phyloP scores from a whole-genome alignment of 2,329 filamentous ascomycete genomes.

The Pseudogymnoascus sp. region DNA sequence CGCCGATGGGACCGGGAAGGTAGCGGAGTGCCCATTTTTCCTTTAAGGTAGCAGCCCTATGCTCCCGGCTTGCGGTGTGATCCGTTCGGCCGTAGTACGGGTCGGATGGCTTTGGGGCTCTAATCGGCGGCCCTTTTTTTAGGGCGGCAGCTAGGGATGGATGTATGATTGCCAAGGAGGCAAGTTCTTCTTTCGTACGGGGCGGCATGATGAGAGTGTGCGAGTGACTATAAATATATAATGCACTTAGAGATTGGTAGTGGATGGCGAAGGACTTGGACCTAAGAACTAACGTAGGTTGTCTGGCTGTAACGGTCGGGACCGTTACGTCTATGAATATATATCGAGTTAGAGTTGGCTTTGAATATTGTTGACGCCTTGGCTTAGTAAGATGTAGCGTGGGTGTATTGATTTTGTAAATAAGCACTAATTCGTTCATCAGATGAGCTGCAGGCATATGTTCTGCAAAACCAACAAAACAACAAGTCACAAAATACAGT shows the following conservation, averaged over 20 bases:
- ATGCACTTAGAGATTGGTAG: not conserved
- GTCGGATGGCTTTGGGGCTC: slow-evolving; percentile 9
- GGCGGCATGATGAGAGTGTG: slow-evolving; percentile 5
- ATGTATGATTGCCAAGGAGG: slow-evolving; percentile 9
- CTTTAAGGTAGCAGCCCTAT: slow-evolving; percentile 10
- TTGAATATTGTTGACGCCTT: not conserved
- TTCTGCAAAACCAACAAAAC: not conserved
- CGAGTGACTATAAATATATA: not conserved
- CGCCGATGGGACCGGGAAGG: slow-evolving; percentile 8
- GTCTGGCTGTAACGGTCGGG: not conserved
- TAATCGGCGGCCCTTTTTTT: slow-evolving; percentile 5
- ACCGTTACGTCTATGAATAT: not conserved
- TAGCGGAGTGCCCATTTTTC: slow-evolving; percentile 9
- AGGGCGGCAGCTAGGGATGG: slow-evolving; percentile 9
- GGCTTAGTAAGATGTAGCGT: not conserved
- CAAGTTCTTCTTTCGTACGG: slow-evolving; percentile 11
- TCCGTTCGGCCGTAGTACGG: slow-evolving; percentile 12
- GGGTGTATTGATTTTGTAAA: not conserved
- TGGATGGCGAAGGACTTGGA: not conserved
- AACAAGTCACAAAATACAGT: not conserved
- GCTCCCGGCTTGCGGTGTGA: slow-evolving; percentile 9
- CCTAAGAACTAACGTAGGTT: not conserved
- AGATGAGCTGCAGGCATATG: not conserved
- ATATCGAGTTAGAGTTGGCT: not conserved
- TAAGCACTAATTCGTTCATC: not conserved